Evolutionary conservation across 225 moss, liverwort and hornwort genomes (phyloP).

Genomic region (Bryoerythrophyllum caledonicum): DNA sequence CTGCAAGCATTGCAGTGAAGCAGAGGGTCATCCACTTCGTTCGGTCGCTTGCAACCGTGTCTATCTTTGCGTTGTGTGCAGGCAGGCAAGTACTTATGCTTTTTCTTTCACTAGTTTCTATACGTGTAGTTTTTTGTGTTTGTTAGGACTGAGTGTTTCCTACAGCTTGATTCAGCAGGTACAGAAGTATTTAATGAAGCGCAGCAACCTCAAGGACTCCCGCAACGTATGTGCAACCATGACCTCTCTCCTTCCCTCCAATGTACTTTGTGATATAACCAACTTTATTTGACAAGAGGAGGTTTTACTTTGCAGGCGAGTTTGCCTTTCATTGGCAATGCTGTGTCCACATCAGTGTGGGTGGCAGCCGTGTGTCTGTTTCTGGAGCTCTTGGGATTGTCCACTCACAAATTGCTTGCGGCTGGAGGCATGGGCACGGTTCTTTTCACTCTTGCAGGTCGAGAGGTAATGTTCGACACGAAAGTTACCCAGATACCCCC

Average conservation of each 20-base stretch:
- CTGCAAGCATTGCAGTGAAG: slow-evolving; percentile 63
- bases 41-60: slow-evolving; percentile 68
- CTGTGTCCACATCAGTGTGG: slow-evolving; percentile 81
- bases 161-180: slow-evolving; percentile 70
- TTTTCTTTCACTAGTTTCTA: neutral
- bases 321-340: slow-evolving; percentile 65
- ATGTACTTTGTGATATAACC: neutral
- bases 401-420: slow-evolving; percentile 76
- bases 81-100: slow-evolving; percentile 43
- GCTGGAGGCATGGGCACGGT: slow-evolving; percentile 89
- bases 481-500: too few species aligned
- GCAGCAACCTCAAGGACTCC: slow-evolving; percentile 42
- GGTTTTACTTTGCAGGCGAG: slow-evolving; percentile 45
- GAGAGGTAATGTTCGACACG: slow-evolving; percentile 49
- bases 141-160: slow-evolving; percentile 9
- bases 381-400: slow-evolving; percentile 80
- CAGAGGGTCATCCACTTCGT: slow-evolving; percentile 65
- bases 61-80: slow-evolving; percentile 66
- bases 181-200: slow-evolving; percentile 56
- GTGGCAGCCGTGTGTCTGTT: slow-evolving; percentile 81
- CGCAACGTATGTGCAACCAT: slow-evolving; percentile 67
- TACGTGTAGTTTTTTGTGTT: neutral
- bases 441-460: slow-evolving; percentile 74
- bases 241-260: neutral
- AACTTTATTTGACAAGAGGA: neutral